Percentiles rank a stretch among this genome's conserved stretches.
Evolutionary conservation across 140 eudicot genomes (phyloP).

Genomic region (Flaveria floridana): DNA sequence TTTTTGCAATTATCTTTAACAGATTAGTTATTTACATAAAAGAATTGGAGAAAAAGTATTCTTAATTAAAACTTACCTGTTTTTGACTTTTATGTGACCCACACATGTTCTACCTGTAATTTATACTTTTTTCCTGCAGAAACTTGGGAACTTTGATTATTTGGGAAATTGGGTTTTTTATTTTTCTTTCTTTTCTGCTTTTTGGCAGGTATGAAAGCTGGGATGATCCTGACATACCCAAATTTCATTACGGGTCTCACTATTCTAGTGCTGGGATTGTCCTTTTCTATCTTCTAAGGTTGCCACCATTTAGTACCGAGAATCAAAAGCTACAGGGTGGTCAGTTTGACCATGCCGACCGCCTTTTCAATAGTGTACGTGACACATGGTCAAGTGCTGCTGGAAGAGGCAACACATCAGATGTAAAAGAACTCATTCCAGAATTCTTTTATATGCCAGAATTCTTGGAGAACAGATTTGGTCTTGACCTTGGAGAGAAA

Average conservation of each 20-base stretch:
- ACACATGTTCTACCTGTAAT: background rate
- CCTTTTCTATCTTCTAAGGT: constrained; percentile 88
- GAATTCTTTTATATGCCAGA: constrained; percentile 98
- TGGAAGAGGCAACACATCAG: constrained; percentile 97
- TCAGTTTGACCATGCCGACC: constrained; percentile 99
- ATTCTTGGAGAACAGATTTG: constrained; percentile 77
- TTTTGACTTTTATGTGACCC: background rate
- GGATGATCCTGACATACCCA: constrained; percentile 99
- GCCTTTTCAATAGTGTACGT: constrained; percentile 80
- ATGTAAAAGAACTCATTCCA: constrained; percentile 93
- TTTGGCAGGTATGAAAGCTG: constrained; percentile 85
- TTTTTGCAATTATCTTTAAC: background rate
- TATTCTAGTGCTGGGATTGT: constrained; percentile 99
- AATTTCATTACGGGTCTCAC: constrained; percentile 97
- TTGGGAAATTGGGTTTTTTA: background rate
- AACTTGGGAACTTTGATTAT: constrained; percentile 8
- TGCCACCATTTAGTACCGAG: constrained; percentile 93
- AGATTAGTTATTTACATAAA: background rate
- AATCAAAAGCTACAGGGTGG: constrained; percentile 98
- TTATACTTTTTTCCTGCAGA: background rate
- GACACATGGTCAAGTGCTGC: constrained; percentile 99
- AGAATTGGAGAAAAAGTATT: background rate
- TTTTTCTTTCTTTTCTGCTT: background rate
- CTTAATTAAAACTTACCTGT: background rate
- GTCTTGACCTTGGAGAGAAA: constrained; percentile 93